Conservation (phyloP, 2,329 filamentous ascomycete genomes). For the Cordyceps cateniannulata region DNA sequence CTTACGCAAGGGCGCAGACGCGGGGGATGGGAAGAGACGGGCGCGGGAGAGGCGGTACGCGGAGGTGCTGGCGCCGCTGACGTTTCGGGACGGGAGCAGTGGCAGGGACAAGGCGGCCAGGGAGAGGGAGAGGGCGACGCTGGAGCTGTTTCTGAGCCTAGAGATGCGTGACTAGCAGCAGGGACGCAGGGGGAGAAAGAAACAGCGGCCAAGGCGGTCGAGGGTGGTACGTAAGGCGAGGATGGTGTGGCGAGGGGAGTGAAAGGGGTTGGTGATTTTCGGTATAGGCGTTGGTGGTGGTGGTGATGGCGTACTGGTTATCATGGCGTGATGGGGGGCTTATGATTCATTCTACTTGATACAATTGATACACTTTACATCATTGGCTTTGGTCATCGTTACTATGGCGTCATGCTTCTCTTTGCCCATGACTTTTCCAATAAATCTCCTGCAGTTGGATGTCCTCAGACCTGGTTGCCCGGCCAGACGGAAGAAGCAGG, state of each 20-base stretch:
- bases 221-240: background rate
- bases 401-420: no score
- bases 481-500: no score
- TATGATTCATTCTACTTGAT: background rate
- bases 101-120: constrained; percentile 53
- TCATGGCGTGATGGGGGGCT: no score
- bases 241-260: background rate
- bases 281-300: background rate
- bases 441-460: no score
- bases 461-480: no score
- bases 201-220: background rate
- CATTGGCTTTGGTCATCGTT: no score
- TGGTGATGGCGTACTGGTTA: background rate
- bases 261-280: background rate
- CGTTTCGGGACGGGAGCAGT: constrained; percentile 46
- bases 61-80: constrained; percentile 55
- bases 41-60: constrained; percentile 51
- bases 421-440: no score
- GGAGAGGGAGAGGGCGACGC: constrained; percentile 57
- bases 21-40: background rate
- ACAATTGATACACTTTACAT: background rate
- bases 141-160: constrained; percentile 59
- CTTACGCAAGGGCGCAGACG: constrained; percentile 24
- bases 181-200: background rate
- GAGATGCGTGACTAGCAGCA: constrained; percentile 26